Conservation (phyloP, 768 basidiomycete genomes). For the Tricholoma sp. region DNA sequence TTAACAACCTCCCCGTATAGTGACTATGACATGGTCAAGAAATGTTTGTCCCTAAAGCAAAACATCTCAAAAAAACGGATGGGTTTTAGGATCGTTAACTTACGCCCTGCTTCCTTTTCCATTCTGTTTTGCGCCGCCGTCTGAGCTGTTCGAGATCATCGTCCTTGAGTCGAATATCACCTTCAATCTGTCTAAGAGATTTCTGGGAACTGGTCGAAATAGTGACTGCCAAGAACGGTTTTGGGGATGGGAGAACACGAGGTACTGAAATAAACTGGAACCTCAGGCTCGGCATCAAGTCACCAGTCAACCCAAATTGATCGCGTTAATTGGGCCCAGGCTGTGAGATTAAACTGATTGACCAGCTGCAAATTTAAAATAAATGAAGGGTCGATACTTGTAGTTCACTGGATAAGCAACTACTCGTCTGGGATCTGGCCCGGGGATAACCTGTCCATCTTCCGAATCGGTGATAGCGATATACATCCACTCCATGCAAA, state of each 20-base stretch:
- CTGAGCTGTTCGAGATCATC: slow-evolving; percentile 35
- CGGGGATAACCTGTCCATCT: no score
- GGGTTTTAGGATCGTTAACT: slow-evolving; percentile 16
- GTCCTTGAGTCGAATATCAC: slow-evolving; percentile 8
- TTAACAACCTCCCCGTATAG: slow-evolving; percentile 63
- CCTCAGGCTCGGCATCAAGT: slow-evolving; percentile 13
- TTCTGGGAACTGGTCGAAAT: not conserved
- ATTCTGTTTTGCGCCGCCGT: slow-evolving; percentile 59
- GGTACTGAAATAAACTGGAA: slow-evolving; percentile 5
- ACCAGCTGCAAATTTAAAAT: no score
- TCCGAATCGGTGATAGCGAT: no score
- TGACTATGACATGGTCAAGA: slow-evolving; percentile 78
- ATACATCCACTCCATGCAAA: no score
- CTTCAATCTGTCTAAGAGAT: slow-evolving; percentile 1
- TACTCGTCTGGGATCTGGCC: no score
- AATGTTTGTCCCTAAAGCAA: slow-evolving; percentile 65
- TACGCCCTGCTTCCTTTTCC: slow-evolving; percentile 71
- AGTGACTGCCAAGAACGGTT: not conserved
- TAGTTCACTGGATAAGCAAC: no score
- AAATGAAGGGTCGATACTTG: no score
- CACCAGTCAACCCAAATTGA: not conserved
- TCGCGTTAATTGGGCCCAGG: no score
- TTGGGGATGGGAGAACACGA: slow-evolving; percentile 1
- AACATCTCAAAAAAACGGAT: slow-evolving; percentile 2
- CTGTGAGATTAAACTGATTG: no score